These are phyloP conservation scores for Hapsidospora chrysogenum DNA, from an alignment of 495 filamentous ascomycete species.

Conservation along the genomic window DNA sequence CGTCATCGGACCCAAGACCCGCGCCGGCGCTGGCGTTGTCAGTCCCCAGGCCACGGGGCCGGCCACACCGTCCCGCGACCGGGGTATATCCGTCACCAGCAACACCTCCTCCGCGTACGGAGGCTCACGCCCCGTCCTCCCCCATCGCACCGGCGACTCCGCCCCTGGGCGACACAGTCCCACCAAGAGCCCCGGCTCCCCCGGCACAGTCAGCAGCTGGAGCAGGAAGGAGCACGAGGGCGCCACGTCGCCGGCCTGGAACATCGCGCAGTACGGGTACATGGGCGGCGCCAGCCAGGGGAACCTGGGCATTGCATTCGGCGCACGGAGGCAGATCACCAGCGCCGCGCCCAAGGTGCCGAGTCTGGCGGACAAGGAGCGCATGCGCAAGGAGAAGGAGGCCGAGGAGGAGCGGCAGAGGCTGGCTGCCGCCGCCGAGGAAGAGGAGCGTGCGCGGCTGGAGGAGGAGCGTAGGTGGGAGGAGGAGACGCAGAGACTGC, in stretches of 20 bases:
- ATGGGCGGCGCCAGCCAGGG: constrained; percentile 96
- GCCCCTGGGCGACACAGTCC: constrained; percentile 44
- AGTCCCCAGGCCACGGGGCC: constrained; percentile 57
- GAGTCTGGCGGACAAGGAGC: constrained; percentile 41
- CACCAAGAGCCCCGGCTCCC: constrained; percentile 33
- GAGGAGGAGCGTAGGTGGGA: constrained; percentile 71
- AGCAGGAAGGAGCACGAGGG: constrained; percentile 70
- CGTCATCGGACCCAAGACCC: constrained; percentile 52
- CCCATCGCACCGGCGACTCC: constrained; percentile 29
- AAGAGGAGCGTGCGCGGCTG: constrained; percentile 43
- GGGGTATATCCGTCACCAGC: constrained; percentile 54
- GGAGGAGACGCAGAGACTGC: constrained; percentile 49
- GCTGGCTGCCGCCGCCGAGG: constrained; percentile 43
- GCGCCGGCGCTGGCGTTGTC: constrained; percentile 36
- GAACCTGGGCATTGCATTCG: constrained; percentile 86
- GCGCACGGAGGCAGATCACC: constrained; percentile 83
- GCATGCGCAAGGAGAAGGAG: constrained; percentile 31
- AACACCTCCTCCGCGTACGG: constrained; percentile 39
- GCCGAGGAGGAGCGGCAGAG: constrained; percentile 41
- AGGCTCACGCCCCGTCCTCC: constrained; percentile 18
- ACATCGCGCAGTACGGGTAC: constrained; percentile 96
- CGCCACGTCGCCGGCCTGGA: constrained; percentile 81
- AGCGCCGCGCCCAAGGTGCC: constrained; percentile 63
- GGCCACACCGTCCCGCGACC: constrained; percentile 32
- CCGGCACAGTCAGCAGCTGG: constrained; percentile 62